A percentile compares a stretch with the other conserved stretches of the same genome.
Evolutionary conservation across 495 filamentous ascomycete genomes (phyloP).

Genomic region (Cryomyces antarcticus): DNA sequence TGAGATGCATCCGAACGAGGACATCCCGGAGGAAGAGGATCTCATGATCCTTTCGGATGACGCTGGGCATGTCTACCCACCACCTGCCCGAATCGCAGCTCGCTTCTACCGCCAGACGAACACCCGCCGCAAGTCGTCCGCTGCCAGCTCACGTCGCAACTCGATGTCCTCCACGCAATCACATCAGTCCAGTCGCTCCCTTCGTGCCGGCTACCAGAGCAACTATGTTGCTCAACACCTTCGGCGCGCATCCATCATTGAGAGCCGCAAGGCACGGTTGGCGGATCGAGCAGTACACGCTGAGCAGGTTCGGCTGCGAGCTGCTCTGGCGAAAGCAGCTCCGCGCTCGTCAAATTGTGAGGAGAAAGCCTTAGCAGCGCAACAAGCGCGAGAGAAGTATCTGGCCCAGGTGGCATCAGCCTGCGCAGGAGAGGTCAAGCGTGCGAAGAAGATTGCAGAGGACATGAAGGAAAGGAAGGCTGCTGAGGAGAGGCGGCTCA

Average conservation of each 20-base stretch:
- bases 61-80: slow-evolving; percentile 26
- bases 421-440: slow-evolving; percentile 85
- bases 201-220: slow-evolving; percentile 43
- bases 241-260: slow-evolving; percentile 75
- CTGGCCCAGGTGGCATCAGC: slow-evolving; percentile 81
- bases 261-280: slow-evolving; percentile 78
- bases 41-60: slow-evolving; percentile 12
- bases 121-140: slow-evolving; percentile 59
- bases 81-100: slow-evolving; percentile 68
- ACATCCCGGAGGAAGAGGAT: slow-evolving; percentile 16
- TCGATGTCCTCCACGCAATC: slow-evolving; percentile 79
- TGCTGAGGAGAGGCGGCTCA: slow-evolving; percentile 46
- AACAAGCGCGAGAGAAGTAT: slow-evolving; percentile 75
- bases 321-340: slow-evolving; percentile 64
- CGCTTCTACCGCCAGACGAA: slow-evolving; percentile 58
- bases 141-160: slow-evolving; percentile 70
- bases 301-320: slow-evolving; percentile 85
- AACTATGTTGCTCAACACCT: slow-evolving; percentile 78
- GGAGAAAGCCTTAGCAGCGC: slow-evolving; percentile 72
- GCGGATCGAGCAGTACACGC: slow-evolving; percentile 88
- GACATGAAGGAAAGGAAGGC: slow-evolving; percentile 81
- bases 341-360: slow-evolving; percentile 44
- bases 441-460: slow-evolving; percentile 84
- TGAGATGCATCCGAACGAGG: too few relatives aligned
- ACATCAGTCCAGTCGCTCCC: slow-evolving; percentile 39